Conservation (phyloP, 345 rosid genomes). For the Excoecaria cochinchinensis region DNA sequence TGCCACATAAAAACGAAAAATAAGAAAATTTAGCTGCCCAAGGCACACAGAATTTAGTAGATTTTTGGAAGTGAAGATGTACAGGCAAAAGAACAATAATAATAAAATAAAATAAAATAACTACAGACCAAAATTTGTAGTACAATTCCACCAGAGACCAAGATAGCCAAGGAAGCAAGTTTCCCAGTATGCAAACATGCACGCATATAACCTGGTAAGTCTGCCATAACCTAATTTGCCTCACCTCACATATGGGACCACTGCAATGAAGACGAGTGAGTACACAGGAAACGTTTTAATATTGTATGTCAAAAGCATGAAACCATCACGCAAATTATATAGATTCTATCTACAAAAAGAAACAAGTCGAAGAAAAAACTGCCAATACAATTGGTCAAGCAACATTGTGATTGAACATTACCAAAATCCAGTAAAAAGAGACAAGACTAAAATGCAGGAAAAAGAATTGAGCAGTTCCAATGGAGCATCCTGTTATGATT, state of each 20-base stretch:
- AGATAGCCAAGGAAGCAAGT: conserved; percentile 75
- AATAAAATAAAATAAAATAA: conserved; percentile 1
- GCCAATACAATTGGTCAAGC: not conserved
- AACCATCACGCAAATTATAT: not conserved
- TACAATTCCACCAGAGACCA: conserved; percentile 83
- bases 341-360: not conserved
- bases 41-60: not conserved
- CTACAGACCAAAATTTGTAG: conserved; percentile 80
- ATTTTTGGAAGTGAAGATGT: not conserved
- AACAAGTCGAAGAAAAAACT: not conserved
- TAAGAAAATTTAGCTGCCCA: not conserved
- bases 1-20: conserved; percentile 34
- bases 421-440: not conserved
- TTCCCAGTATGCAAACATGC: conserved; percentile 81
- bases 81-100: not conserved
- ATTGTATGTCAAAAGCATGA: not conserved
- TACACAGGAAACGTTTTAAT: not conserved
- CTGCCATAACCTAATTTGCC: conserved; percentile 53
- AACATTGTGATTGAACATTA: not conserved
- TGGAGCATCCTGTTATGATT: not conserved
- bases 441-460: not conserved
- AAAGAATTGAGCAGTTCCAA: not conserved
- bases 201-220: conserved; percentile 68
- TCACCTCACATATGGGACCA: conserved; percentile 32
- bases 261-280: conserved; percentile 29